These are phyloP conservation scores for Blastomyces emzantsi DNA, from an alignment of 2,329 filamentous ascomycete species.

Conservation along the genomic window DNA sequence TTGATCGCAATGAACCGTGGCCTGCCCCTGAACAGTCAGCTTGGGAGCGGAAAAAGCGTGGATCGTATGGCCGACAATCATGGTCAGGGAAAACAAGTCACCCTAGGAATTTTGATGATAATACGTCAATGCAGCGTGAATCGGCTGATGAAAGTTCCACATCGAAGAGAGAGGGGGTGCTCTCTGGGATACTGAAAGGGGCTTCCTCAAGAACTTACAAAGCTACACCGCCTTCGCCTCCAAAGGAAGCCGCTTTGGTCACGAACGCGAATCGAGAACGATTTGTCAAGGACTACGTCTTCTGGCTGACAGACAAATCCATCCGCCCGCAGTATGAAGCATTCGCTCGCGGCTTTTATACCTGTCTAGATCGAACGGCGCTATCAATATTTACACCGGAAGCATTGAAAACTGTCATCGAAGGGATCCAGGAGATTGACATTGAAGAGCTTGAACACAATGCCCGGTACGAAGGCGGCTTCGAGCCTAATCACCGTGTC, in stretches of 20 bases:
- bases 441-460: conserved; percentile 61
- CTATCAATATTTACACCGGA: conserved; percentile 62
- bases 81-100: conserved; percentile 7
- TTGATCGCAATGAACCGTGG: conserved; percentile 31
- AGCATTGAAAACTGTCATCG: conserved; percentile 67
- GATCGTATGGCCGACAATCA: conserved; percentile 6
- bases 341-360: conserved; percentile 71
- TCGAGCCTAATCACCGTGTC: conserved; percentile 57
- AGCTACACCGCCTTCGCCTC: conserved; percentile 25
- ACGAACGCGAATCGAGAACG: conserved; percentile 68
- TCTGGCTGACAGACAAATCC: conserved; percentile 70
- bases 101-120: conserved; percentile 4
- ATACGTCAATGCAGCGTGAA: conserved; percentile 14
- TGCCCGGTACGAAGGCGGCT: conserved; percentile 70
- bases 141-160: not conserved
- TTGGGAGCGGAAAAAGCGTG: conserved; percentile 12
- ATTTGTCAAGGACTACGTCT: conserved; percentile 78
- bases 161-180: conserved; percentile 7
- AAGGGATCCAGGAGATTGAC: conserved; percentile 76
- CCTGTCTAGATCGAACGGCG: conserved; percentile 61
- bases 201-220: conserved; percentile 19
- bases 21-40: conserved; percentile 19
- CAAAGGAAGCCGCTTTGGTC: conserved; percentile 54
- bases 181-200: conserved; percentile 22
- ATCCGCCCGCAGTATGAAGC: conserved; percentile 68